Conservation (phyloP, 1,284 basidiomycete species). For the Pascua sp. region DNA sequence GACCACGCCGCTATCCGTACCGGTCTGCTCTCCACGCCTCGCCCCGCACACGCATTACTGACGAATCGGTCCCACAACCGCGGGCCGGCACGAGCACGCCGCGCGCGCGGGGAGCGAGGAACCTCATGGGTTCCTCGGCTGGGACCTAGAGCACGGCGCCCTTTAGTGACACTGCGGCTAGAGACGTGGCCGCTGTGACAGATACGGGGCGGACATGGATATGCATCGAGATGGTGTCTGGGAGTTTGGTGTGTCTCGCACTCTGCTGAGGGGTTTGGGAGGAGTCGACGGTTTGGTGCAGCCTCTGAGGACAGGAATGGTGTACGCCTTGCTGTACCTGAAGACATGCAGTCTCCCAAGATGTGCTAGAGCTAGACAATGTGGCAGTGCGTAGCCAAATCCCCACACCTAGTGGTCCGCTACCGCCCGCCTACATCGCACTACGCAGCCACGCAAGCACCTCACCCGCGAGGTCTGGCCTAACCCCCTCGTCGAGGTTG, state of each 20-base stretch:
- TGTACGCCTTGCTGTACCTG: no score
- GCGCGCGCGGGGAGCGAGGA: slow-evolving; percentile 14
- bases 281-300: no score
- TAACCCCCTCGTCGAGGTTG: slow-evolving; percentile 13
- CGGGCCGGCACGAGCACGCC: slow-evolving; percentile 1
- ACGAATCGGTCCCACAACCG: neutral
- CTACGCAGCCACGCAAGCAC: slow-evolving; percentile 43
- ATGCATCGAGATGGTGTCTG: no score
- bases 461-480: slow-evolving; percentile 26
- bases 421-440: slow-evolving; percentile 27
- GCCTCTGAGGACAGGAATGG: no score
- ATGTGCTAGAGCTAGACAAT: no score
- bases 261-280: no score
- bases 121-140: no score
- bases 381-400: no score
- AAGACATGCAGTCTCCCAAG: no score
- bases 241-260: no score
- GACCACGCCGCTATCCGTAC: neutral
- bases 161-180: slow-evolving; percentile 41
- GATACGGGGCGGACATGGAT: slow-evolving; percentile 49
- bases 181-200: slow-evolving; percentile 47
- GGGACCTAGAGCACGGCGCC: slow-evolving; percentile 26
- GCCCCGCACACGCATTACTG: neutral
- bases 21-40: neutral
- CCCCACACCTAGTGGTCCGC: neutral